Evolutionary conservation across 129 eudicot species (phyloP).

Genomic region (Arctium minus): DNA sequence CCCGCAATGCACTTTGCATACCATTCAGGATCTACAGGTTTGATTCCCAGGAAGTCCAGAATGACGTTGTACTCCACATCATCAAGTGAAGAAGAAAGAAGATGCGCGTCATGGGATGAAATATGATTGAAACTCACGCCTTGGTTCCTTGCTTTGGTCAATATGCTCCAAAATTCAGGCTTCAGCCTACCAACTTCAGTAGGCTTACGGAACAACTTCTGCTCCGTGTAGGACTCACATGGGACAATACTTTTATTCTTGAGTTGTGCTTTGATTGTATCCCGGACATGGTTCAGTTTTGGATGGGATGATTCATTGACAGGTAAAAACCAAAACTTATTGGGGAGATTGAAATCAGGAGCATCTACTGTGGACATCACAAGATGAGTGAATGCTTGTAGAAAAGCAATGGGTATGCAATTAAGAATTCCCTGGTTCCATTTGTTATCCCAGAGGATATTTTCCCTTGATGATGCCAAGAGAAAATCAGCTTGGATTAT

Average conservation of each 20-base stretch:
- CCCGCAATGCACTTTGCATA: constrained; percentile 54
- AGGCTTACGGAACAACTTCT: constrained; percentile 46
- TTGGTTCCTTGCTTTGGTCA: constrained; percentile 26
- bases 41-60: constrained; percentile 36
- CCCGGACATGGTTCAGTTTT: constrained; percentile 32
- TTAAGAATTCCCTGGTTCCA: constrained; percentile 55
- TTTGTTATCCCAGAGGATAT: constrained; percentile 38
- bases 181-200: constrained; percentile 43
- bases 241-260: constrained; percentile 40
- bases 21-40: constrained; percentile 40
- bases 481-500: constrained; percentile 53
- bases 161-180: constrained; percentile 44
- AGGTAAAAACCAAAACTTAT: constrained; percentile 35
- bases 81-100: constrained; percentile 46
- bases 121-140: constrained; percentile 35
- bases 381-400: constrained; percentile 41
- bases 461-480: constrained; percentile 51
- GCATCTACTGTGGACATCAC: constrained; percentile 32
- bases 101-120: constrained; percentile 49
- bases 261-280: constrained; percentile 27
- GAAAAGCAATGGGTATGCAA: constrained; percentile 38
- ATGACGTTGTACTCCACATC: constrained; percentile 15
- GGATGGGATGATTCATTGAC: constrained; percentile 13
- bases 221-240: constrained; percentile 37
- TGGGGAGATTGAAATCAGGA: constrained; percentile 28